Conservation (phyloP, 2,329 filamentous ascomycete genomes). For the Coleophoma eucalyptorum region DNA sequence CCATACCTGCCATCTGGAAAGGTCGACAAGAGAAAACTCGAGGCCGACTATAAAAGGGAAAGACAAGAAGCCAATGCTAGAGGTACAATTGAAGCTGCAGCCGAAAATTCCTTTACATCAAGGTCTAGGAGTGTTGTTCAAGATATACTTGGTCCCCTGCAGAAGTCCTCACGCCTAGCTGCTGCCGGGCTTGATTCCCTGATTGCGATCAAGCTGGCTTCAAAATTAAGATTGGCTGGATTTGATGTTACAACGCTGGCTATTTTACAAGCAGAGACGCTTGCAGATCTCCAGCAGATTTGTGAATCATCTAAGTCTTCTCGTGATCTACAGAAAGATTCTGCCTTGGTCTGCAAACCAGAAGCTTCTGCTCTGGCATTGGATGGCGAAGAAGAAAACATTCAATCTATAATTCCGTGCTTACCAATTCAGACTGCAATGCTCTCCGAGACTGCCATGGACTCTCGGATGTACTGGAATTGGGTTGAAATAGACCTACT, state of each 20-base stretch:
- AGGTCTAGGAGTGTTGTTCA: slow-evolving; percentile 13
- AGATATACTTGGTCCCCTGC: slow-evolving; percentile 20
- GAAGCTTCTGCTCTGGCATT: slow-evolving; percentile 3
- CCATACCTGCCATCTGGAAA: slow-evolving; percentile 82
- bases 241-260: slow-evolving; percentile 53
- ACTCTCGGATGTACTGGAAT: slow-evolving; percentile 69
- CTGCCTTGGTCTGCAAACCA: neutral
- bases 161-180: slow-evolving; percentile 37
- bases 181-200: slow-evolving; percentile 64
- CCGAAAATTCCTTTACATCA: slow-evolving; percentile 20
- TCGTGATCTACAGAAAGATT: neutral
- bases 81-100: slow-evolving; percentile 4
- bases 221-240: slow-evolving; percentile 54
- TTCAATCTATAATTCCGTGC: slow-evolving; percentile 53
- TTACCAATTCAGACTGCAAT: slow-evolving; percentile 76
- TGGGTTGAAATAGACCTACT: slow-evolving; percentile 59
- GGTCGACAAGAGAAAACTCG: slow-evolving; percentile 65
- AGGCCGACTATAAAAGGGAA: slow-evolving; percentile 45
- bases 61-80: slow-evolving; percentile 7
- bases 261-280: slow-evolving; percentile 54
- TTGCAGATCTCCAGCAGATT: slow-evolving; percentile 32
- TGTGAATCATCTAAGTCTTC: slow-evolving; percentile 20
- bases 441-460: slow-evolving; percentile 67
- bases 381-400: slow-evolving; percentile 29
- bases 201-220: slow-evolving; percentile 58